Evolutionary conservation across 2,329 filamentous ascomycete species (phyloP).

Genomic region (Amesomyces nigricolor): DNA sequence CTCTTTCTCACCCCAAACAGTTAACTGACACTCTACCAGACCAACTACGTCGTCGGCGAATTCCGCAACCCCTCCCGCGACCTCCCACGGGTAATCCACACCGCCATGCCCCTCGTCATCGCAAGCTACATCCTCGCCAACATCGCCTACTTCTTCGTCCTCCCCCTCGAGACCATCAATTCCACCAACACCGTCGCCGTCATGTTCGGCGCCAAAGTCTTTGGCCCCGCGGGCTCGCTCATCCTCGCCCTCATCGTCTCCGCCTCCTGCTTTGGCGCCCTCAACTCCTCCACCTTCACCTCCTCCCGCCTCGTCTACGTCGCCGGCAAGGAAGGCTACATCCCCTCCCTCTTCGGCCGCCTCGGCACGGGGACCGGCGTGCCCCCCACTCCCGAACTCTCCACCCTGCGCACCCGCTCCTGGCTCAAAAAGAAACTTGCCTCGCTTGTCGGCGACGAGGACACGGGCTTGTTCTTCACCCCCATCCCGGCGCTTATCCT

Average conservation of each 20-base stretch:
- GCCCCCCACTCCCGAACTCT: constrained; percentile 34
- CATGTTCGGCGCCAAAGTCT: constrained; percentile 83
- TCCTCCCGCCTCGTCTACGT: constrained; percentile 87
- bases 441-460: constrained; percentile 65
- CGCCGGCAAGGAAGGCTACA: constrained; percentile 90
- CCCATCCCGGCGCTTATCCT: constrained; percentile 87
- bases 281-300: constrained; percentile 94
- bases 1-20: background rate
- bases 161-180: constrained; percentile 75
- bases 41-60: constrained; percentile 95
- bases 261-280: constrained; percentile 85
- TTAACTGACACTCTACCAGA: constrained; percentile 48
- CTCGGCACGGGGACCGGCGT: constrained; percentile 54
- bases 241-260: constrained; percentile 84
- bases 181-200: constrained; percentile 93
- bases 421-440: constrained; percentile 56
- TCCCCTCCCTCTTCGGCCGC: constrained; percentile 75
- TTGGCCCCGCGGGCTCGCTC: constrained; percentile 75
- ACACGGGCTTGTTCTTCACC: constrained; percentile 81
- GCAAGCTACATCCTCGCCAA: constrained; percentile 86
- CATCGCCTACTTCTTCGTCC: constrained; percentile 87
- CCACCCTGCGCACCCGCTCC: constrained; percentile 44
- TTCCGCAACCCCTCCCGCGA: constrained; percentile 89
- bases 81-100: constrained; percentile 90
- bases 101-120: constrained; percentile 92